Conservation (phyloP, 1,284 basidiomycete genomes). For the Athelia psychrophila region DNA sequence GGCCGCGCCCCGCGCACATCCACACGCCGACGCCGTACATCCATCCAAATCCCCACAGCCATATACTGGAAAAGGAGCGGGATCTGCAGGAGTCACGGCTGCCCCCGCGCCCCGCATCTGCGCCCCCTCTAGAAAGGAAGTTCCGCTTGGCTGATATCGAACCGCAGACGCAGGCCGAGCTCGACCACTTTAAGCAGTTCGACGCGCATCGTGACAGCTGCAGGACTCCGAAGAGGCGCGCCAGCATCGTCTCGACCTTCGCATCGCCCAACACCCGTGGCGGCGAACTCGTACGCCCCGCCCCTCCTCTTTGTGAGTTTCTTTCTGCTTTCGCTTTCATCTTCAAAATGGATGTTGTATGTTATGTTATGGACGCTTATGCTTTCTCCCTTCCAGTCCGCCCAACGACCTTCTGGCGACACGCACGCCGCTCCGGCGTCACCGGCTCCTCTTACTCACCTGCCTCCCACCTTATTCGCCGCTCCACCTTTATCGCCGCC, state of each 20-base stretch:
- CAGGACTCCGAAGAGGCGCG: too few relatives aligned
- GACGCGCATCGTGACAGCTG: too few relatives aligned
- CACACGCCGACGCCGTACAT: not conserved
- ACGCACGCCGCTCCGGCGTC: conserved; percentile 62
- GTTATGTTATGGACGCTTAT: conserved; percentile 19
- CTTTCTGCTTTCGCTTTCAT: not conserved
- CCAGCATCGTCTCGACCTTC: conserved; percentile 22
- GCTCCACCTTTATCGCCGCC: conserved; percentile 71
- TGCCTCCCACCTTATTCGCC: conserved; percentile 62
- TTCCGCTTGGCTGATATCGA: not conserved
- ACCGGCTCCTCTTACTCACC: conserved; percentile 65
- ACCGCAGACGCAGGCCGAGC: too few relatives aligned
- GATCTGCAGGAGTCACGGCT: conserved; percentile 12
- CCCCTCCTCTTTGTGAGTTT: conserved; percentile 60
- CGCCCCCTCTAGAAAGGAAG: conserved; percentile 17
- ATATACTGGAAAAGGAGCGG: too few relatives aligned
- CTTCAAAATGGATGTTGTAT: not conserved
- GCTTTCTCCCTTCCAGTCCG: conserved; percentile 36
- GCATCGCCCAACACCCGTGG: conserved; percentile 28
- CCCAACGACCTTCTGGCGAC: conserved; percentile 73
- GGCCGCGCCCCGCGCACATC: conserved; percentile 5
- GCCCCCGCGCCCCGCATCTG: conserved; percentile 19
- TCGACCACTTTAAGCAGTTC: too few relatives aligned
- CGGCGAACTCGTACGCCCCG: conserved; percentile 49
- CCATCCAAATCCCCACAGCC: too few relatives aligned